Evolutionary conservation across 83 land plant species (phyloP).

Genomic region (Thuja plicata): DNA sequence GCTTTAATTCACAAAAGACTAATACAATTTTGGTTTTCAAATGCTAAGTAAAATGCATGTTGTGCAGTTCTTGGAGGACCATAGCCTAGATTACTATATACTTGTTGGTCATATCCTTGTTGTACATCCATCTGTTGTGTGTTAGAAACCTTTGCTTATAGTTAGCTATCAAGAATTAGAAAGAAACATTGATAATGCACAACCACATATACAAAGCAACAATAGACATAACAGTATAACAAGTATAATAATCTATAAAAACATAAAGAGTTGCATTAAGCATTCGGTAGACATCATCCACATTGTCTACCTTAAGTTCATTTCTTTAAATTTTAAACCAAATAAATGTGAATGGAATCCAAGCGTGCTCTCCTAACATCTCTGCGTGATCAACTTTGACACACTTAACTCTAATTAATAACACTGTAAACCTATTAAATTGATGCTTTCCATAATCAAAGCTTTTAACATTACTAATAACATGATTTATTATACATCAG

Average conservation of each 20-base stretch:
- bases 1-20: too few relatives aligned
- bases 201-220: not conserved
- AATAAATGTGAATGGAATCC: too few relatives aligned
- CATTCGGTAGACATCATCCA: not conserved
- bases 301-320: not conserved
- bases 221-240: not conserved
- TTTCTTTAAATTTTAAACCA: too few relatives aligned
- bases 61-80: conserved; percentile 11
- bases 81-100: not conserved
- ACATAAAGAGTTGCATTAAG: not conserved
- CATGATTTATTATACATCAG: too few relatives aligned
- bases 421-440: too few relatives aligned
- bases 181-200: not conserved
- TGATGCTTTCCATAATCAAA: too few relatives aligned
- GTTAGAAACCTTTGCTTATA: conserved; percentile 9
- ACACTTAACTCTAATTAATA: too few relatives aligned
- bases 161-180: conserved; percentile 11
- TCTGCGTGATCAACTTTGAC: too few relatives aligned
- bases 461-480: too few relatives aligned
- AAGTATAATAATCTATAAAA: not conserved
- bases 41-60: too few relatives aligned
- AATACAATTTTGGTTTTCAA: too few relatives aligned
- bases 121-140: not conserved
- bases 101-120: conserved; percentile 12
- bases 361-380: too few relatives aligned